Conservation (phyloP, 768 basidiomycete species). For the Stropharia rugosoannulata region DNA sequence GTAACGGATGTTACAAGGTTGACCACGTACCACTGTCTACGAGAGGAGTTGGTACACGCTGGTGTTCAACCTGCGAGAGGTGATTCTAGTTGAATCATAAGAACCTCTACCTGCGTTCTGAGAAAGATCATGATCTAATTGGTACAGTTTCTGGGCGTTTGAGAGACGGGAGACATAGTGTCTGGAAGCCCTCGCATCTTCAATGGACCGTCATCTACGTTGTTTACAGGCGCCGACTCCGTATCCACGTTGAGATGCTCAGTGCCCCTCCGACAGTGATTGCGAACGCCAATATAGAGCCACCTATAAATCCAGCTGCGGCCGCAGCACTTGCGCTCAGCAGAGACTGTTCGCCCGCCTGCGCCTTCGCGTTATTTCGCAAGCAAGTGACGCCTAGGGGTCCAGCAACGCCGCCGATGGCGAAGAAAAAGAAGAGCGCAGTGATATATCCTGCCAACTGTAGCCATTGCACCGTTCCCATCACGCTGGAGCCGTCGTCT, state of each 20-base stretch:
- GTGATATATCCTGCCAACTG: conserved; percentile 16
- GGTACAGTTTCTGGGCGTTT: too few species aligned
- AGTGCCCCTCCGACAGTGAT: conserved; percentile 9
- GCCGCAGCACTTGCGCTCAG: conserved; percentile 28
- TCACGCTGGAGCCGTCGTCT: conserved; percentile 23
- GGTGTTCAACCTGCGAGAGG: too few species aligned
- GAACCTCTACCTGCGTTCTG: too few species aligned
- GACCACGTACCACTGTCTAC: too few species aligned
- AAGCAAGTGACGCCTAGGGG: conserved; percentile 34
- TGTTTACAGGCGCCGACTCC: conserved; percentile 9
- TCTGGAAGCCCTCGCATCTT: too few species aligned
- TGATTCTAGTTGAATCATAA: too few species aligned
- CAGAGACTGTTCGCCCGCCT: conserved; percentile 14
- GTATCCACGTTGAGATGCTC: conserved; percentile 14
- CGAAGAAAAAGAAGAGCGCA: conserved; percentile 16
- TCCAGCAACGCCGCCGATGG: conserved; percentile 26
- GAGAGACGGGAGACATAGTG: too few species aligned
- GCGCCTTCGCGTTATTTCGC: conserved; percentile 4
- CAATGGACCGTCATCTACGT: not conserved
- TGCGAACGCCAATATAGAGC: conserved; percentile 20
- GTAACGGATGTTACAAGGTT: too few species aligned
- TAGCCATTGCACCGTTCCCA: conserved; percentile 3
- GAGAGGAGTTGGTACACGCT: too few species aligned
- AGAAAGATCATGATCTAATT: too few species aligned
- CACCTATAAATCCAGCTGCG: conserved; percentile 32